Base-by-base conservation (phyloP, 192 early-diverging fungal genomes). In the Backusella macrospora region DNA sequence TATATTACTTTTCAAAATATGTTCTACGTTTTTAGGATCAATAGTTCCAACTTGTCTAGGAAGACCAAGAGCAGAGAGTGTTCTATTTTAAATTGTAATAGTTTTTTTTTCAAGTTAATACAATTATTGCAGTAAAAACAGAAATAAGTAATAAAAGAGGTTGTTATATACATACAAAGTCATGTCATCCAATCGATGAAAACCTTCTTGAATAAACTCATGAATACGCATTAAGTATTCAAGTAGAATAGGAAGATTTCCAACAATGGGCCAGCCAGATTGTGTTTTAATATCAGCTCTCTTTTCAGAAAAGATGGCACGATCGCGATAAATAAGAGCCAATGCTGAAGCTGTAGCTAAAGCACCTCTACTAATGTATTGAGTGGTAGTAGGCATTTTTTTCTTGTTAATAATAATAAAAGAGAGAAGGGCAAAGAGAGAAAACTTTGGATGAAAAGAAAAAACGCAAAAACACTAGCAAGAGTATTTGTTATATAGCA, bases 1-100 rank as follows among this genome's bases (percentile, higher is more conserved):
- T 0, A 26, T 12, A 6, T 72, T 72, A 73, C 76, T 68, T 29
- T 68, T 77, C 16, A 77, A 65, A 29, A 77, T 48, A 43, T 77
- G 65, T 13, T 77, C 76, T n/a, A 77, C 49, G 16, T 67, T 72
- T 9, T 23, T 29, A 6, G 76, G 76, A 52, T 77, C 76, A 68
- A 67, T 72, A 37, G 71, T 72, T 48, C 49, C 23, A 26, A 77
- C 42, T 26, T 59, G 23, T 34, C 26, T 13, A 18, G 76, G 76
- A 43, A 68, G 12, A 18, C 40, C 43, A 12, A 71, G 46, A 16
- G 47, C 23, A n/a, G 65, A 65, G 26, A 73, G 26, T 12, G 62
- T 43, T 13, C 72, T 73, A 42, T 12, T 34, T 34, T 34, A 1
- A 34, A 34, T 34, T 34, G 29, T 34, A 1, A 48, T 13, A 68